Evolutionary conservation across 352 stramenopile species (phyloP), one percentile per base, ranked within the genome.

Genomic region (Phytophthora agathidicida): DNA sequence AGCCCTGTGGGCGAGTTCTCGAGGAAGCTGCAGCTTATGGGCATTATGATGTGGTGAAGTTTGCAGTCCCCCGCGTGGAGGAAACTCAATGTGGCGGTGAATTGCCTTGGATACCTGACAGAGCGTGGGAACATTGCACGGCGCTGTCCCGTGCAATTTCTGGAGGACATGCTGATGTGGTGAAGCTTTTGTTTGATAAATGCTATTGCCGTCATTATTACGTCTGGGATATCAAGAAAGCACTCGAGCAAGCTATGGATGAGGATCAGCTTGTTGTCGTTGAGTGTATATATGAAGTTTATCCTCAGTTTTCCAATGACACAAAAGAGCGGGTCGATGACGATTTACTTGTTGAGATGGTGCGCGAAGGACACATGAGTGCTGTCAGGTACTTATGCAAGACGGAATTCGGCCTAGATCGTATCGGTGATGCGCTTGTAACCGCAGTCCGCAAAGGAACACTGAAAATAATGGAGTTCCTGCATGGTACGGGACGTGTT

Each of bases 101-200:
- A n/a, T n/a, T n/a, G n/a, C n/a, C n/a, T n/a, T n/a, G n/a, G n/a
- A 19, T n/a, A 16, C 9, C 31, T 19, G 31, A 37, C 8, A 11
- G 31, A 37, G 7, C 31, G 31, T 26, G 42, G 23, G 0, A 38
- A 5, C 22, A 49, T 36, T 23, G 42, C 42, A 19, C 24, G 22
- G 42, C 42, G 3, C 11, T 49, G 4, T 11, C 24, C 9, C 30
- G n/a, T 10, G 42, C 42, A 7, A 49, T 49, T 36, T 38, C 42
- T 23, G 26, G 26, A n/a, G 42, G 42, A 36, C 31, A 37, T 49
- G 24, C n/a, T 6, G 42, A 28, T 3, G 42, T 49, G 7, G 26
- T 49, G 24, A 11, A 49, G n/a, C 22, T 37, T 36, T 36, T 49
- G 24, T 26, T 49, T n/a, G 24, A 49, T 27, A 33, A n/a, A n/a